A percentile compares a stretch with the other conserved stretches of the same genome.
These are phyloP conservation scores for Chlorella sp. DNA, from an alignment of 139 green algal species.

Conservation along the genomic window DNA sequence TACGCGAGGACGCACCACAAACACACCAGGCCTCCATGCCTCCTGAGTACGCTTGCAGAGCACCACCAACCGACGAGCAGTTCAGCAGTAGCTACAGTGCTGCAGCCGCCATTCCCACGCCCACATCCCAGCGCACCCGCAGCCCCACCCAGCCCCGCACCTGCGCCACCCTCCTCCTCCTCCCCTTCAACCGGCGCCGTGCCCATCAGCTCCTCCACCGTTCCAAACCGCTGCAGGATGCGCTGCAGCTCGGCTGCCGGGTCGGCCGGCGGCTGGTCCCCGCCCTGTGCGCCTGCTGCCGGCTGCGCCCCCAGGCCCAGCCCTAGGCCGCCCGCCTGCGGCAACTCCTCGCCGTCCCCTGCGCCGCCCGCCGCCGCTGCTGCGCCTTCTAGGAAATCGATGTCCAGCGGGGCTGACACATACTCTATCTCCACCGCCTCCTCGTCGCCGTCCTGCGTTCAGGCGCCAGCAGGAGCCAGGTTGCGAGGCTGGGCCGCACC, in stretches of 20 bases:
- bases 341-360: background rate
- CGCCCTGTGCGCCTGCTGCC: slow-evolving; percentile 3
- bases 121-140: background rate
- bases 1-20: no score
- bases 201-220: slow-evolving; percentile 66
- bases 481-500: background rate
- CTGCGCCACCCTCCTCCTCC: slow-evolving; percentile 44
- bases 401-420: slow-evolving; percentile 66
- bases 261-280: background rate
- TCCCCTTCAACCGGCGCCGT: background rate
- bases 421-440: slow-evolving; percentile 73
- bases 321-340: background rate
- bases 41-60: no score
- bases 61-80: no score
- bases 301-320: slow-evolving; percentile 11
- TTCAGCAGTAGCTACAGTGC: no score
- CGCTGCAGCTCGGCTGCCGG: slow-evolving; percentile 68
- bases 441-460: slow-evolving; percentile 1
- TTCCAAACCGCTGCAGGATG: slow-evolving; percentile 78
- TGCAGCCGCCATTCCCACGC: background rate
- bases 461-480: background rate
- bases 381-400: slow-evolving; percentile 27
- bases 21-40: no score
- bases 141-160: slow-evolving; percentile 41
- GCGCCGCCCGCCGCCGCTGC: background rate